A percentile compares a stretch with the other conserved stretches of the same genome.
phyloP scores from a whole-genome alignment of 2,329 filamentous ascomycete genomes.

The Apiospora koreana region DNA sequence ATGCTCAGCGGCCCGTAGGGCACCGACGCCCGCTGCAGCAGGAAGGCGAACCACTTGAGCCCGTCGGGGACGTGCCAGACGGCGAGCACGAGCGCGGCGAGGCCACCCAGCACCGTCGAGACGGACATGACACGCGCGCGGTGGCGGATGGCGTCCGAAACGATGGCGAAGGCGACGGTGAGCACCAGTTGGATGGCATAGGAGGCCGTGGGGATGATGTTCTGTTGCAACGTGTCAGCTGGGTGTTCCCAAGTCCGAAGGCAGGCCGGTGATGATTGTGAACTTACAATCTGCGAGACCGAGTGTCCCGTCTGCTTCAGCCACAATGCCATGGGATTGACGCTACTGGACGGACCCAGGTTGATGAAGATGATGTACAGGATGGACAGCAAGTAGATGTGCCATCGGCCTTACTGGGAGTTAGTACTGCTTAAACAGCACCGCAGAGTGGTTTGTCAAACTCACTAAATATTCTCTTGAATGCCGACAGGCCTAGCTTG shows the following conservation, averaged over 20 bases:
- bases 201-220: constrained; percentile 49
- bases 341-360: constrained; percentile 32
- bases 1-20: constrained; percentile 26
- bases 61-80: constrained; percentile 25
- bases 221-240: constrained; percentile 25
- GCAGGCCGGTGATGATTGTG: too few relatives aligned
- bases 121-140: constrained; percentile 34
- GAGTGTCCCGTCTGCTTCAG: constrained; percentile 44
- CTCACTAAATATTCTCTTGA: constrained; percentile 25
- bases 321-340: constrained; percentile 41
- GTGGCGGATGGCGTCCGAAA: constrained; percentile 47
- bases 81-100: constrained; percentile 21
- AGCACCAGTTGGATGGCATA: constrained; percentile 53
- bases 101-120: constrained; percentile 23
- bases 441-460: too few relatives aligned
- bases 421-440: background rate
- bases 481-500: constrained; percentile 20
- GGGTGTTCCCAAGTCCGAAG: background rate
- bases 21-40: constrained; percentile 20
- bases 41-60: constrained; percentile 26
- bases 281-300: constrained; percentile 45
- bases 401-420: constrained; percentile 29
- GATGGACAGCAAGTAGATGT: constrained; percentile 37
- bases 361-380: constrained; percentile 43
- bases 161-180: constrained; percentile 54